phyloP scores from a whole-genome alignment of 2,329 filamentous ascomycete species.

The Aaosphaeria arxii region DNA sequence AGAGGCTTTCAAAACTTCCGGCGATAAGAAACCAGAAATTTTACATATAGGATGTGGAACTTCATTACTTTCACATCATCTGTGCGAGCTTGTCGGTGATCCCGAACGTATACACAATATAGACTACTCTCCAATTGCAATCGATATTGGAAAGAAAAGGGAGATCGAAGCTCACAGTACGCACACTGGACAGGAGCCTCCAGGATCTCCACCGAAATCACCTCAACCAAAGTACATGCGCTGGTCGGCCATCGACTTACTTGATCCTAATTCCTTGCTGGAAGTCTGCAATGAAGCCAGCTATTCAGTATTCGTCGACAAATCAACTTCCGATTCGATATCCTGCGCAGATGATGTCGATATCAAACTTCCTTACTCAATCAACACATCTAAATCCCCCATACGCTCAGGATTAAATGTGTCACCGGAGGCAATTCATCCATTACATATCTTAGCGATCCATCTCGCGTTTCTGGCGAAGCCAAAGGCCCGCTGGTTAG shows the following conservation, averaged over 20 bases:
- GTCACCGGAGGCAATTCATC: conserved; percentile 26
- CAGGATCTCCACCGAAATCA: neutral
- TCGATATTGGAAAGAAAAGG: conserved; percentile 26
- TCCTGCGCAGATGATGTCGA: conserved; percentile 33
- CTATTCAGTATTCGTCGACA: conserved; percentile 37
- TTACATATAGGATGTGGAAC: conserved; percentile 41
- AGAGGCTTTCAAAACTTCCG: conserved; percentile 14
- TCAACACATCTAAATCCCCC: conserved; percentile 9
- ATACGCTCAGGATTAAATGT: neutral
- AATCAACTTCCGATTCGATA: conserved; percentile 38
- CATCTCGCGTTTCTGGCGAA: conserved; percentile 39
- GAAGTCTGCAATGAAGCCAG: conserved; percentile 13
- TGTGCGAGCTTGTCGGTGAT: conserved; percentile 27
- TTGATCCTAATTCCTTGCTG: conserved; percentile 31
- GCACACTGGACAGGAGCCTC: neutral
- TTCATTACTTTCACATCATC: conserved; percentile 34
- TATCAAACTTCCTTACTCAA: conserved; percentile 27
- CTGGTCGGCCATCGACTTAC: conserved; percentile 33
- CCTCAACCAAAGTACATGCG: conserved; percentile 16
- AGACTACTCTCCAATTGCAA: conserved; percentile 37
- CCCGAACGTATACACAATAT: conserved; percentile 36
- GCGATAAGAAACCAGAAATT: conserved; percentile 17
- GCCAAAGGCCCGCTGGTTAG: conserved; percentile 38
- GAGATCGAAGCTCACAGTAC: conserved; percentile 13
- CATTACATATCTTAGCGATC: conserved; percentile 38